phyloP scores from a whole-genome alignment of 257 asterid genomes.

The Lycium ferocissimum region DNA sequence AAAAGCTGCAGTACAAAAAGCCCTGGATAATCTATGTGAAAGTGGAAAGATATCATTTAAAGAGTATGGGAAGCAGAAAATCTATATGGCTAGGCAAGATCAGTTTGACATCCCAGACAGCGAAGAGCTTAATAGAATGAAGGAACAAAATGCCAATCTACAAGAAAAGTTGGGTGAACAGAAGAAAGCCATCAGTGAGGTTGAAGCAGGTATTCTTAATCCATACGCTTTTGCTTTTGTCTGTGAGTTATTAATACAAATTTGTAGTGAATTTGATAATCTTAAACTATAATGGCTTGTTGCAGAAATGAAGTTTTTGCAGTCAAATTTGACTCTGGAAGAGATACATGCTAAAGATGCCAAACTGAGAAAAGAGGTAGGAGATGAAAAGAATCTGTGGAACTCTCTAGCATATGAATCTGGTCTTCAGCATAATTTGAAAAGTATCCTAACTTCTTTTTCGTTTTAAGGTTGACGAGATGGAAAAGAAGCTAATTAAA shows the following conservation, averaged over 20 bases:
- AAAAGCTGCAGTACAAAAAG: conserved; percentile 61
- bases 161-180: conserved; percentile 65
- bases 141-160: conserved; percentile 71
- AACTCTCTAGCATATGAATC: neutral
- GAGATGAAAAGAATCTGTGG: neutral
- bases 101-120: conserved; percentile 87
- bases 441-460: conserved; percentile 9
- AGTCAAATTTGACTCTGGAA: conserved; percentile 81
- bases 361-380: conserved; percentile 74
- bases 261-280: neutral
- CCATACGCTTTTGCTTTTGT: conserved; percentile 26
- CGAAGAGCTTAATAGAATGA: conserved; percentile 88
- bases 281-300: neutral
- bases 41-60: conserved; percentile 62
- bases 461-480: conserved; percentile 61
- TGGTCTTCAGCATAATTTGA: conserved; percentile 22
- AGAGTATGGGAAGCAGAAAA: conserved; percentile 97
- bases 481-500: conserved; percentile 81
- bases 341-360: conserved; percentile 63
- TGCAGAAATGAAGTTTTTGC: conserved; percentile 83
- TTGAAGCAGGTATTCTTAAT: conserved; percentile 69
- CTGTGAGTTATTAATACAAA: neutral
- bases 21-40: conserved; percentile 61
- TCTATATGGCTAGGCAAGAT: conserved; percentile 91
- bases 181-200: conserved; percentile 64